phyloP scores from a whole-genome alignment of 2,329 filamentous ascomycete genomes.

The Zymoseptoria passerinii region DNA sequence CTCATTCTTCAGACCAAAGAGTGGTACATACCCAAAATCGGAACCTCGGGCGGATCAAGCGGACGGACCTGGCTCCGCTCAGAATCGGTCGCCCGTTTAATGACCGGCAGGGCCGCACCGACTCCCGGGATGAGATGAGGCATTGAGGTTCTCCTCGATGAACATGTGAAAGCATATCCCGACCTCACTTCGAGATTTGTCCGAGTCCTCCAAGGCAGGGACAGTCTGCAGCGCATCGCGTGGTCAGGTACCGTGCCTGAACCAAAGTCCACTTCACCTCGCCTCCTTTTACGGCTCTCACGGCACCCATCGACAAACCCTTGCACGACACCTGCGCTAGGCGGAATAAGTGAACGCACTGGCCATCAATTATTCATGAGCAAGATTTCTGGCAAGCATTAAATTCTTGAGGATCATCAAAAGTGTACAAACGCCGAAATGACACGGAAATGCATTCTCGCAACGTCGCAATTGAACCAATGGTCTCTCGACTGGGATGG shows the following conservation, averaged over 20 bases:
- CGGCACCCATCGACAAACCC: background rate
- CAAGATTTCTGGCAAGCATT: background rate
- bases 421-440: slow-evolving; percentile 9
- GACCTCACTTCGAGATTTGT: background rate
- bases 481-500: slow-evolving; percentile 54
- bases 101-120: background rate
- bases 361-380: background rate
- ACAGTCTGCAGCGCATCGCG: too few relatives aligned
- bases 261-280: background rate
- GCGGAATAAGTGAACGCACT: background rate
- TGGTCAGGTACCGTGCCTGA: background rate
- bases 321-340: background rate
- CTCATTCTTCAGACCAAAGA: too few relatives aligned
- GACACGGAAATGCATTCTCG: slow-evolving; percentile 31
- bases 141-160: background rate
- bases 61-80: too few relatives aligned
- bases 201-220: background rate
- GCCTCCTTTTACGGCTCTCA: background rate
- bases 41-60: too few relatives aligned
- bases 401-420: background rate
- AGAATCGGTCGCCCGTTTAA: too few relatives aligned
- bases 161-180: background rate
- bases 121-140: too few relatives aligned
- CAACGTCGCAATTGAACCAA: slow-evolving; percentile 39
- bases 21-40: too few relatives aligned